Conservation (phyloP, 1,284 basidiomycete genomes). For the Microbotryomycetes sp. region DNA sequence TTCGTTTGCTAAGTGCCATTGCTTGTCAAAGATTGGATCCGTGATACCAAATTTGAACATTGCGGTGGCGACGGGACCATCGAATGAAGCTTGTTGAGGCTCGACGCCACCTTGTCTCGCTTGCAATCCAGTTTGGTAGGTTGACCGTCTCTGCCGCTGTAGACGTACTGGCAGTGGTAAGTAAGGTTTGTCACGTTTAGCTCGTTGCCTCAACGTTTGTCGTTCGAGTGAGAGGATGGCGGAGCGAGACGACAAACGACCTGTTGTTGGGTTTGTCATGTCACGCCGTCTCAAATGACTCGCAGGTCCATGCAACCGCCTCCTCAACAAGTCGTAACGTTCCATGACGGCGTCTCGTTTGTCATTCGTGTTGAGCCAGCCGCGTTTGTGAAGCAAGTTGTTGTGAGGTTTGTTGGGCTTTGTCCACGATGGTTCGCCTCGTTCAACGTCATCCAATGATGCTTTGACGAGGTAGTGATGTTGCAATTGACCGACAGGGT, state of each 20-base stretch:
- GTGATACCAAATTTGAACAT: slow-evolving; percentile 54
- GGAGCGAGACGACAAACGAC: slow-evolving; percentile 26
- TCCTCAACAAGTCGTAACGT: slow-evolving; percentile 49
- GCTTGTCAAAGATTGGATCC: slow-evolving; percentile 80
- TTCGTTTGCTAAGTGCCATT: slow-evolving; percentile 90
- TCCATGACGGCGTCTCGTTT: slow-evolving; percentile 52
- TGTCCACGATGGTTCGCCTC: slow-evolving; percentile 12
- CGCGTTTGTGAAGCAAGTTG: background rate
- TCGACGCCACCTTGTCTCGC: background rate
- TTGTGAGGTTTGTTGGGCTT: background rate
- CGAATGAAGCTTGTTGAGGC: background rate
- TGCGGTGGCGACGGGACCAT: background rate
- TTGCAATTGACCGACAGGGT: slow-evolving; percentile 74
- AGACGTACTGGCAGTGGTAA: slow-evolving; percentile 13
- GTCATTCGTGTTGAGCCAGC: slow-evolving; percentile 20
- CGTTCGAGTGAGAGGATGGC: slow-evolving; percentile 31
- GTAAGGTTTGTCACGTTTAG: slow-evolving; percentile 34
- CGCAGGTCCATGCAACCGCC: slow-evolving; percentile 40
- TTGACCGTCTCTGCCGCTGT: background rate
- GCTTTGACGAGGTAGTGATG: slow-evolving; percentile 81
- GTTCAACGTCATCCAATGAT: slow-evolving; percentile 26
- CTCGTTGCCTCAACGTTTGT: slow-evolving; percentile 31
- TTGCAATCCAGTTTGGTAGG: too few species aligned
- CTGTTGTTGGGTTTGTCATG: slow-evolving; percentile 19
- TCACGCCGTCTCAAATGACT: slow-evolving; percentile 15